Evolutionary conservation across 73 alveolate species (phyloP).

Genomic region (Effrenium voratum): DNA sequence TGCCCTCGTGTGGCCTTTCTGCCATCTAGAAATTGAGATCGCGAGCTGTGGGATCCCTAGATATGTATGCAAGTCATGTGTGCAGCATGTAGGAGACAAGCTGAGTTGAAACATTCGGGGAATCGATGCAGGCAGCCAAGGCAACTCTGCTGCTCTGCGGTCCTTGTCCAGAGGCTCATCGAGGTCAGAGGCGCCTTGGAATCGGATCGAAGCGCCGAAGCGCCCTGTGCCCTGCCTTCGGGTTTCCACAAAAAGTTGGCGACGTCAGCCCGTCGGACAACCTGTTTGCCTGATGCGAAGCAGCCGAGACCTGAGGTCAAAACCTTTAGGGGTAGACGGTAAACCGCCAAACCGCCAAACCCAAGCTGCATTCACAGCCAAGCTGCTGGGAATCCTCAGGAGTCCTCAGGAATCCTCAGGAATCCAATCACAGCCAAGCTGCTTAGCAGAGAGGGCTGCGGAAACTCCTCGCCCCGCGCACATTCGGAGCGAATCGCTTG

Average conservation of each 20-base stretch:
- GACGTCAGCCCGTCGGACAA: too few relatives aligned
- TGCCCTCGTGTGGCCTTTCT: too few relatives aligned
- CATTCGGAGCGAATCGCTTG: conserved; percentile 81
- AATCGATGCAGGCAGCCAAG: neutral
- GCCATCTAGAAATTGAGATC: too few relatives aligned
- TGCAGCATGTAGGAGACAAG: too few relatives aligned
- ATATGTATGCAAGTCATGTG: too few relatives aligned
- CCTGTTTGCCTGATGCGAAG: neutral
- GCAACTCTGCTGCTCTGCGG: neutral
- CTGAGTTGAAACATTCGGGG: neutral
- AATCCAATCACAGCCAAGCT: neutral
- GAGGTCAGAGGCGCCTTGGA: conserved; percentile 67
- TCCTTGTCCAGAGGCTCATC: conserved; percentile 63
- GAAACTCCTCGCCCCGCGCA: conserved; percentile 37
- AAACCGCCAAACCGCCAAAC: neutral
- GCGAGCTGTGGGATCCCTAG: too few relatives aligned
- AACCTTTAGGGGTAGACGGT: neutral
- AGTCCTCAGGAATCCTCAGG: neutral
- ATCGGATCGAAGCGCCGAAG: too few relatives aligned
- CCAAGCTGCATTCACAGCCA: too few relatives aligned
- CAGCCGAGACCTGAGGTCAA: neutral
- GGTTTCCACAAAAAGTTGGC: too few relatives aligned
- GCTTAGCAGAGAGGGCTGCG: conserved; percentile 24
- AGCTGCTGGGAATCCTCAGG: neutral
- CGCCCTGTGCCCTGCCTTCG: too few relatives aligned